phyloP scores from a whole-genome alignment of 1,284 basidiomycete species.

The Apiotrichum veenhuisii region DNA sequence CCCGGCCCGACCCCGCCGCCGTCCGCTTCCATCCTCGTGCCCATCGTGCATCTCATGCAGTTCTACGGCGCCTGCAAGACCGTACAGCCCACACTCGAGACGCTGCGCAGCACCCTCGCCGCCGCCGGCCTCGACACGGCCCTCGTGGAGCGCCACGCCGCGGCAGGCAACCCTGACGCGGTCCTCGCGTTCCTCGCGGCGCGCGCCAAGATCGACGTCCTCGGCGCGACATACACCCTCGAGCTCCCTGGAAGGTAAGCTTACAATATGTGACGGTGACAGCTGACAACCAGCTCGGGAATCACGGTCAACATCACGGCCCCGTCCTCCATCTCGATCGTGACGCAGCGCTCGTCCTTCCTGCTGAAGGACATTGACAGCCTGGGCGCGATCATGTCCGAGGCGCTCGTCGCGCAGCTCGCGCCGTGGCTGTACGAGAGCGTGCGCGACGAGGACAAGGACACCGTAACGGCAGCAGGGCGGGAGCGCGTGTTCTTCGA shows the following conservation, averaged over 20 bases:
- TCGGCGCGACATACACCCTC: constrained; percentile 24
- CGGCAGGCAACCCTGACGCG: constrained; percentile 6
- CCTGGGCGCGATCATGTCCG: constrained; percentile 22
- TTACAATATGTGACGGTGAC: not conserved
- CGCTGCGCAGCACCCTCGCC: constrained; percentile 17
- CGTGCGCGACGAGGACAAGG: constrained; percentile 4
- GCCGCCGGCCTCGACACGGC: constrained; percentile 18
- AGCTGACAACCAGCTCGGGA: constrained; percentile 20
- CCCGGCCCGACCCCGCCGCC: not conserved
- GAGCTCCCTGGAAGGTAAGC: constrained; percentile 27
- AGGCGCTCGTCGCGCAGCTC: constrained; percentile 27
- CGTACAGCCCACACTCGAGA: constrained; percentile 18
- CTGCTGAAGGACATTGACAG: constrained; percentile 27
- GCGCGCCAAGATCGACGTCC: constrained; percentile 13
- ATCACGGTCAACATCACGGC: constrained; percentile 23
- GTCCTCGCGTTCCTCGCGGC: constrained; percentile 14
- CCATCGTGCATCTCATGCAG: constrained; percentile 30
- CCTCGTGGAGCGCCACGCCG: constrained; percentile 12
- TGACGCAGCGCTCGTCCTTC: constrained; percentile 27
- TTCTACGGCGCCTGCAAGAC: constrained; percentile 18
- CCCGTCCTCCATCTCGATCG: constrained; percentile 14
- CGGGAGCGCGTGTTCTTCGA: constrained; percentile 23
- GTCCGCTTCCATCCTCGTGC: constrained; percentile 25
- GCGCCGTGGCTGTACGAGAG: constrained; percentile 3
- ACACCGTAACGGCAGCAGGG: not conserved